These are phyloP conservation scores for Auricularia heimuer DNA, from an alignment of 768 basidiomycete genomes.

Conservation along the genomic window DNA sequence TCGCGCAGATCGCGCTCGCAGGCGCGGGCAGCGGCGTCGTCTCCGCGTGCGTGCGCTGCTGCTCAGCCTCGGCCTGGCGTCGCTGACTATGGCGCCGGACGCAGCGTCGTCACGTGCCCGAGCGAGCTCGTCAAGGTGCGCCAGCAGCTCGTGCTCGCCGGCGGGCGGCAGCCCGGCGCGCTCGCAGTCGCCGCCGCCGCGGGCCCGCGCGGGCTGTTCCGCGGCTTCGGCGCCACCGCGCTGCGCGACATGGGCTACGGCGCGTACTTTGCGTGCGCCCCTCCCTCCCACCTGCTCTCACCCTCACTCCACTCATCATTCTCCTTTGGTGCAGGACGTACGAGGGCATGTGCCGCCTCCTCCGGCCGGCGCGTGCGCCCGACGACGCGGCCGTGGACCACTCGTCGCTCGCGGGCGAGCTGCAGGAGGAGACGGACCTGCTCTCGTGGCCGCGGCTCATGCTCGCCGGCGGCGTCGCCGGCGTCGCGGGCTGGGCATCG, in stretches of 20 bases:
- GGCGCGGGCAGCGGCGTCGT: conserved; percentile 74
- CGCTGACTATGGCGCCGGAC: not conserved
- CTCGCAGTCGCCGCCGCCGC: conserved; percentile 35
- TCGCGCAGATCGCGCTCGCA: conserved; percentile 65
- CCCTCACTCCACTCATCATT: not conserved
- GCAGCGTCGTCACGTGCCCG: conserved; percentile 67
- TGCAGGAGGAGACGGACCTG: conserved; percentile 26
- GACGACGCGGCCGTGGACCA: conserved; percentile 14
- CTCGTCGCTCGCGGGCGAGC: conserved; percentile 31
- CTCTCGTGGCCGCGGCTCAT: conserved; percentile 50
- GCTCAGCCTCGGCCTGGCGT: not conserved
- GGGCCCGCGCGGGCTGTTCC: conserved; percentile 62
- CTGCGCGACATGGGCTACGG: conserved; percentile 77
- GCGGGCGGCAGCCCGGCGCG: conserved; percentile 30
- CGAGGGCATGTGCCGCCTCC: conserved; percentile 13
- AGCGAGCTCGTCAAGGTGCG: conserved; percentile 85
- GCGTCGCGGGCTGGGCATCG: conserved; percentile 62
- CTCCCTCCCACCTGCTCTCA: conserved; percentile 2
- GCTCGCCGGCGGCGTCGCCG: conserved; percentile 67
- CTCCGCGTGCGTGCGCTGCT: conserved; percentile 51
- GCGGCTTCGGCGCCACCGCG: conserved; percentile 65
- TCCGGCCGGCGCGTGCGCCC: conserved; percentile 16
- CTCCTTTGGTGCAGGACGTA: conserved; percentile 30
- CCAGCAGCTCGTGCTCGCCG: conserved; percentile 47
- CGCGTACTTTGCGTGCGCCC: conserved; percentile 60